Evolutionary conservation across 1,284 basidiomycete genomes (phyloP).

Genomic region (Ceratobasidium sp.): DNA sequence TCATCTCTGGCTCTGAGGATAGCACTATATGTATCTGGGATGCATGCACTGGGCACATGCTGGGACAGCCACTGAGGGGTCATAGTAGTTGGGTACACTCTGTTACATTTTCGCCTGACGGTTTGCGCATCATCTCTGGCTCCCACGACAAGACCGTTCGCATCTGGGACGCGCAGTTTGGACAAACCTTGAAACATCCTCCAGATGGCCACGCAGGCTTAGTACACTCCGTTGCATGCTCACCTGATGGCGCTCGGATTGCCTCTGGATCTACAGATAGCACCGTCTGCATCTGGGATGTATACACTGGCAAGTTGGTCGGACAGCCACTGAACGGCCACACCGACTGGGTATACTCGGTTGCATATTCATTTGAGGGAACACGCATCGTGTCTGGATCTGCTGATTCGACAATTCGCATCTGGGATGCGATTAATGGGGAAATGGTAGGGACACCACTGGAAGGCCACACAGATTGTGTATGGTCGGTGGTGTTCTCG

Average conservation of each 20-base stretch:
- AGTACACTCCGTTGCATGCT: constrained; percentile 12
- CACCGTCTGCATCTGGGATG: constrained; percentile 49
- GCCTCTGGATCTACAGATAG: constrained; percentile 8
- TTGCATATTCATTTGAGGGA: background rate
- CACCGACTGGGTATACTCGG: constrained; percentile 33
- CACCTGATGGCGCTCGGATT: constrained; percentile 27
- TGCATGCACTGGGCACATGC: no score
- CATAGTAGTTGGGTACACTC: no score
- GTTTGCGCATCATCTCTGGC: no score
- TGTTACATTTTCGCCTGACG: no score
- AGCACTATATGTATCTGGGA: background rate
- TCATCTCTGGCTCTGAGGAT: constrained; percentile 14
- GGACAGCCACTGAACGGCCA: background rate
- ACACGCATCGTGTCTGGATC: background rate
- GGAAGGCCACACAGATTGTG: no score
- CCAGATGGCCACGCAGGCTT: constrained; percentile 43
- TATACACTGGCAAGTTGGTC: constrained; percentile 23
- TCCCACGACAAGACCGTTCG: no score
- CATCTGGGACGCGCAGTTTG: no score
- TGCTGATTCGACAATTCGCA: background rate
- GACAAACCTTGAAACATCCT: constrained; percentile 39
- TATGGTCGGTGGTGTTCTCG: no score
- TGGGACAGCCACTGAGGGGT: no score
- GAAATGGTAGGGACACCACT: no score
- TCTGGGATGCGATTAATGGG: constrained; percentile 30